phyloP scores from a whole-genome alignment of 2,329 filamentous ascomycete species.

The Colletotrichum sp. region DNA sequence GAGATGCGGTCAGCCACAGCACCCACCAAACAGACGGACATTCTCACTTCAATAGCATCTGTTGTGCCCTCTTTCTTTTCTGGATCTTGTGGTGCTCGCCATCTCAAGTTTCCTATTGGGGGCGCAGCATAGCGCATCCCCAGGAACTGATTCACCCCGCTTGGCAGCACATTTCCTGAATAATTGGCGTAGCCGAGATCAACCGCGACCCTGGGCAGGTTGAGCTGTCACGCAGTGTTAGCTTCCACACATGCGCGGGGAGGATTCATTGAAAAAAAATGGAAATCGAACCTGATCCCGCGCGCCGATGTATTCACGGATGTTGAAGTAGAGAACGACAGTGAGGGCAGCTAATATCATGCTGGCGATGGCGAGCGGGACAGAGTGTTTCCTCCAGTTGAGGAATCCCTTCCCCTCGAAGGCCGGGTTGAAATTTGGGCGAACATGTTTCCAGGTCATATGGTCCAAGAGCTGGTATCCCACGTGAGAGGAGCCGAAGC shows the following conservation, averaged over 20 bases:
- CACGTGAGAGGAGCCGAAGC: constrained; percentile 16
- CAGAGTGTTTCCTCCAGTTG: constrained; percentile 12
- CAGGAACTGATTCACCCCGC: constrained; percentile 49
- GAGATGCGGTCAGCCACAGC: neutral
- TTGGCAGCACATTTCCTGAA: constrained; percentile 39
- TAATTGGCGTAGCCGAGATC: constrained; percentile 53
- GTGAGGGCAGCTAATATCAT: constrained; percentile 16
- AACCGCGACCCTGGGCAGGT: constrained; percentile 25
- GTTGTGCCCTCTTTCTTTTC: constrained; percentile 34
- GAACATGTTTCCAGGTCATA: constrained; percentile 16
- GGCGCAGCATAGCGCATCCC: constrained; percentile 58
- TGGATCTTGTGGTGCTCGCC: constrained; percentile 53
- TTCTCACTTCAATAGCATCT: constrained; percentile 38
- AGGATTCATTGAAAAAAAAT: neutral
- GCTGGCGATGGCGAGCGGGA: constrained; percentile 11
- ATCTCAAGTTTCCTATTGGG: constrained; percentile 56
- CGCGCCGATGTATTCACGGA: constrained; percentile 3
- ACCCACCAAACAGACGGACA: neutral
- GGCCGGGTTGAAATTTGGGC: neutral
- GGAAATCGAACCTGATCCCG: constrained; percentile 10
- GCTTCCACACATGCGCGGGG: neutral
- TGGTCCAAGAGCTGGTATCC: constrained; percentile 16
- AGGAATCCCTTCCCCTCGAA: constrained; percentile 11
- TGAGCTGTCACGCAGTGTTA: neutral
- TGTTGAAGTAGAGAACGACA: constrained; percentile 13